These are phyloP conservation scores for Cinchona pubescens DNA, from an alignment of 257 asterid genomes.

Conservation along the genomic window DNA sequence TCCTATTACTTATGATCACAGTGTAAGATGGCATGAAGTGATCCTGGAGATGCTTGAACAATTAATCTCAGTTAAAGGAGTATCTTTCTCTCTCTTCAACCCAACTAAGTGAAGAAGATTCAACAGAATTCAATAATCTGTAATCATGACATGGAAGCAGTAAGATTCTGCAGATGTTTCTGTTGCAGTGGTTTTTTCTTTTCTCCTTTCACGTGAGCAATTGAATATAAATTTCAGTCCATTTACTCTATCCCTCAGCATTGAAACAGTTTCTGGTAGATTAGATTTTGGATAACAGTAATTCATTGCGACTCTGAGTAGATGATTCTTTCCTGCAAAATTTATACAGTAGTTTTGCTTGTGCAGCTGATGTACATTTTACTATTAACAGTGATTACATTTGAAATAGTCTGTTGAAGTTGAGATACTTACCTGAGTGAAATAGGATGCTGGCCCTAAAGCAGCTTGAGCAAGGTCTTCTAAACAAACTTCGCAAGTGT, in stretches of 20 bases:
- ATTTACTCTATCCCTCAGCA: background rate
- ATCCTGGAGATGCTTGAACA: slow-evolving; percentile 57
- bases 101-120: slow-evolving; percentile 30
- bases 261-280: background rate
- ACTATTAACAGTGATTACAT: too few species aligned
- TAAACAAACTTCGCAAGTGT: background rate
- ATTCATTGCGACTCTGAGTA: background rate
- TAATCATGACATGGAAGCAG: background rate
- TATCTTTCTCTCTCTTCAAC: slow-evolving; percentile 42
- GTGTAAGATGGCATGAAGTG: slow-evolving; percentile 40
- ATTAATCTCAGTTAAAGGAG: slow-evolving; percentile 52
- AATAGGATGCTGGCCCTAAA: background rate
- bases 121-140: slow-evolving; percentile 6
- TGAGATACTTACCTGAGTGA: background rate
- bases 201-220: background rate
- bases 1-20: background rate
- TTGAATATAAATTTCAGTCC: background rate
- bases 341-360: background rate
- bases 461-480: background rate
- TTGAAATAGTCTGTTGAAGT: too few species aligned
- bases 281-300: slow-evolving; percentile 1
- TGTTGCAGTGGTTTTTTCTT: background rate
- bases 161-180: background rate
- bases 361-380: background rate
- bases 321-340: background rate